phyloP scores from a whole-genome alignment of 805 yeast genomes.

The Candida verbasci region DNA sequence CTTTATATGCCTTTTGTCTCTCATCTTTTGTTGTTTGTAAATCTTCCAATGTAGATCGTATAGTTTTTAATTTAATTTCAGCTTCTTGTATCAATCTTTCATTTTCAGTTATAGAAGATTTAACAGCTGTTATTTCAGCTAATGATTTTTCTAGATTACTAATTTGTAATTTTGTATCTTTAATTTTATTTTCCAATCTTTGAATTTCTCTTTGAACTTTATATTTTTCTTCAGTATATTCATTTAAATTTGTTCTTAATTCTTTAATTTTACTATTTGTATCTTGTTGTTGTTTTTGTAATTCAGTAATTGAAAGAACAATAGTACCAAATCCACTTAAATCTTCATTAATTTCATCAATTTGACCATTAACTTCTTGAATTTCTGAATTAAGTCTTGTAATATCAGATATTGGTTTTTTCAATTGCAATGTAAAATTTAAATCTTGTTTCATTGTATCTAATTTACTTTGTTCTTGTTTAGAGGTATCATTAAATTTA shows the following conservation, averaged over 20 bases:
- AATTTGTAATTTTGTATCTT: conserved; percentile 50
- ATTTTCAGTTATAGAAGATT: conserved; percentile 32
- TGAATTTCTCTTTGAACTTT: conserved; percentile 38
- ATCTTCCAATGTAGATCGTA: conserved; percentile 13
- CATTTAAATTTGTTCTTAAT: conserved; percentile 29
- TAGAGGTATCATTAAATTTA: conserved; percentile 1
- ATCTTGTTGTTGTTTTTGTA: conserved; percentile 41
- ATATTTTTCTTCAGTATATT: conserved; percentile 41
- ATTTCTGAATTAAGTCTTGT: conserved; percentile 28
- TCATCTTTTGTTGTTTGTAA: conserved; percentile 10
- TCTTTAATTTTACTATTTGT: conserved; percentile 36
- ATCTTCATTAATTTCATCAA: conserved; percentile 26
- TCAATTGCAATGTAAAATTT: conserved; percentile 10
- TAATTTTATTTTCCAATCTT: conserved; percentile 44
- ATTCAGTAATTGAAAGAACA: conserved; percentile 36
- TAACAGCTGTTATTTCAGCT: conserved; percentile 41
- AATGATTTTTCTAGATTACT: conserved; percentile 50
- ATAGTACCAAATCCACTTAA: conserved; percentile 34
- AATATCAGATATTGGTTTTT: conserved; percentile 29
- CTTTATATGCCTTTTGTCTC: conserved; percentile 6
- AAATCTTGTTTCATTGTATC: conserved; percentile 13
- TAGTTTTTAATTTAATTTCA: conserved; percentile 21
- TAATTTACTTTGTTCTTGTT: conserved; percentile 7
- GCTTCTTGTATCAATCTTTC: conserved; percentile 17
- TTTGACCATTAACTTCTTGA: conserved; percentile 18